Conservation (phyloP, 306 rosid genomes). For the Purshia tridentata region DNA sequence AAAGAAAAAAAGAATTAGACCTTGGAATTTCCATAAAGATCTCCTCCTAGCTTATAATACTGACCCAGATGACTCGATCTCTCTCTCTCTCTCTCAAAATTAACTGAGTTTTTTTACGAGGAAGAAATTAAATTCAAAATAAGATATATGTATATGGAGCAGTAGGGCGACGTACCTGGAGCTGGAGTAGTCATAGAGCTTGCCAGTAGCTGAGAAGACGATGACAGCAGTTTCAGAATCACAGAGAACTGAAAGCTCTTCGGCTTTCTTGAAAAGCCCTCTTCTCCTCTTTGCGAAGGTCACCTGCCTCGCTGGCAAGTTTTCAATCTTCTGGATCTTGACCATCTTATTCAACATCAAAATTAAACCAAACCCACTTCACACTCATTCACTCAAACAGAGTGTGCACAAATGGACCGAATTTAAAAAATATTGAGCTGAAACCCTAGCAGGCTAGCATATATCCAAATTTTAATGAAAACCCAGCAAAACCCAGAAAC, state of each 20-base stretch:
- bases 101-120: too few species aligned
- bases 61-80: not conserved
- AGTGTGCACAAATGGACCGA: too few species aligned
- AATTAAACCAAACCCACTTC: not conserved
- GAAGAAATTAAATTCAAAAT: too few species aligned
- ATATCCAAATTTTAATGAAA: not conserved
- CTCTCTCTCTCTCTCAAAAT: not conserved
- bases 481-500: conserved; percentile 6
- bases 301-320: conserved; percentile 45
- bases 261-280: conserved; percentile 46
- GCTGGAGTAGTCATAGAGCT: conserved; percentile 38
- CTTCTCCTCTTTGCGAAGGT: conserved; percentile 46
- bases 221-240: conserved; percentile 42
- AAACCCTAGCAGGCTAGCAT: conserved; percentile 13
- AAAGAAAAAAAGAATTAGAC: too few species aligned
- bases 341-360: conserved; percentile 30
- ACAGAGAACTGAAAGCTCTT: conserved; percentile 43
- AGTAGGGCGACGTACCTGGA: conserved; percentile 26
- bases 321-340: conserved; percentile 41
- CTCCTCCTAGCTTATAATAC: too few species aligned
- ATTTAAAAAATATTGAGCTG: not conserved
- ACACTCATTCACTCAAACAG: too few species aligned
- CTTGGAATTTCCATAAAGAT: too few species aligned
- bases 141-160: too few species aligned
- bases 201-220: conserved; percentile 44